These are phyloP conservation scores for Trichoderma brevicompactum DNA, from an alignment of 2,329 filamentous ascomycete genomes.

Conservation along the genomic window DNA sequence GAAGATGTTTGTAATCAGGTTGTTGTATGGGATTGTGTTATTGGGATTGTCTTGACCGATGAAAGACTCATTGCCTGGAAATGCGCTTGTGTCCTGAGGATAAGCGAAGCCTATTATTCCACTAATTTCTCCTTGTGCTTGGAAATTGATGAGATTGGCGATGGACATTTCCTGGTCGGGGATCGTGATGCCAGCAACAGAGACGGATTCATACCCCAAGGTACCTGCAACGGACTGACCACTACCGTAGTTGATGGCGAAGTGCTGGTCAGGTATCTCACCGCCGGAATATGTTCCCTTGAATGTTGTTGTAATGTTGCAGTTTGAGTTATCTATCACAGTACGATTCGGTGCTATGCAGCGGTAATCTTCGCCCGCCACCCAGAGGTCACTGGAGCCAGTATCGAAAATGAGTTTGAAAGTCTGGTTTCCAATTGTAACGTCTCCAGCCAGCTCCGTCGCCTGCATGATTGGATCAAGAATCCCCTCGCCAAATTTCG, in stretches of 20 bases:
- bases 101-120: not conserved
- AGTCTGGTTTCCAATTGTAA: not conserved
- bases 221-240: not conserved
- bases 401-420: not conserved
- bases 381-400: slow-evolving; percentile 2
- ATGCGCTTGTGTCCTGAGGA: not conserved
- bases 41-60: accelerated
- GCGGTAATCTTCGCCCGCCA: not conserved
- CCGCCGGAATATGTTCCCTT: not conserved
- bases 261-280: not conserved
- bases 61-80: not conserved
- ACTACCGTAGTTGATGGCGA: not conserved
- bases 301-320: not conserved
- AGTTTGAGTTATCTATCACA: not conserved
- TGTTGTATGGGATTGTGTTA: not conserved
- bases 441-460: not conserved
- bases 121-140: not conserved
- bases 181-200: not conserved
- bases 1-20: not conserved
- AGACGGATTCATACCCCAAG: not conserved
- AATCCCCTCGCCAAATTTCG: not conserved
- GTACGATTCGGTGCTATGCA: not conserved
- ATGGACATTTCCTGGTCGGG: slow-evolving; percentile 3
- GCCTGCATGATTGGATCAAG: not conserved
- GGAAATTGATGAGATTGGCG: not conserved